These are phyloP conservation scores for Candida ascalaphidarum DNA, from an alignment of 805 yeast species.

Conservation along the genomic window DNA sequence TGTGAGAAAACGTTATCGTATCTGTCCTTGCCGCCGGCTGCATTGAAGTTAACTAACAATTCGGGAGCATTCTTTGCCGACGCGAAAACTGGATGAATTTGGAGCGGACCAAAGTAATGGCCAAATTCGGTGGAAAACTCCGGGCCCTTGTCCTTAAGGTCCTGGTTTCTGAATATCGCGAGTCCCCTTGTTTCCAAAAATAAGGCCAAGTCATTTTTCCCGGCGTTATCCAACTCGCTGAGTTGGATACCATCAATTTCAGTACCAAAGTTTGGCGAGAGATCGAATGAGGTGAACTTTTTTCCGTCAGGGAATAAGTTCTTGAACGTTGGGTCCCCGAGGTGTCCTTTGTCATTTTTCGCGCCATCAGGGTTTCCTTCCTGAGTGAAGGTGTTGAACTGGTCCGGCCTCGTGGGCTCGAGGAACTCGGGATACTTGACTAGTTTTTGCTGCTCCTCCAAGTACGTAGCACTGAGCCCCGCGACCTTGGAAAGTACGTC, in stretches of 20 bases:
- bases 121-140: constrained; percentile 36
- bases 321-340: constrained; percentile 13
- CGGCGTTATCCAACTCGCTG: constrained; percentile 31
- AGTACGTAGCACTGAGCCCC: too few relatives aligned
- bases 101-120: constrained; percentile 37
- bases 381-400: constrained; percentile 12
- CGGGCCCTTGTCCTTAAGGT: constrained; percentile 34
- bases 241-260: constrained; percentile 41
- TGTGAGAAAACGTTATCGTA: constrained; percentile 9
- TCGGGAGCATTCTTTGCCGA: neutral
- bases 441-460: constrained; percentile 6
- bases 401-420: constrained; percentile 8
- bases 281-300: too few relatives aligned
- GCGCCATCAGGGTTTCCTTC: constrained; percentile 12
- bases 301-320: constrained; percentile 10
- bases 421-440: constrained; percentile 16
- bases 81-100: constrained; percentile 22
- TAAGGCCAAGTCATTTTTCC: constrained; percentile 40
- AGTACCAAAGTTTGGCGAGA: constrained; percentile 42
- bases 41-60: too few relatives aligned
- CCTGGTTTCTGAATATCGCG: constrained; percentile 43
- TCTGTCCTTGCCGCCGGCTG: constrained; percentile 11
- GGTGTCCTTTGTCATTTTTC: constrained; percentile 16
- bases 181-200: constrained; percentile 42
- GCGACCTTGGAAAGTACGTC: too few relatives aligned